phyloP scores from a whole-genome alignment of 2,329 filamentous ascomycete genomes.

The Microdochium bolleyi region DNA sequence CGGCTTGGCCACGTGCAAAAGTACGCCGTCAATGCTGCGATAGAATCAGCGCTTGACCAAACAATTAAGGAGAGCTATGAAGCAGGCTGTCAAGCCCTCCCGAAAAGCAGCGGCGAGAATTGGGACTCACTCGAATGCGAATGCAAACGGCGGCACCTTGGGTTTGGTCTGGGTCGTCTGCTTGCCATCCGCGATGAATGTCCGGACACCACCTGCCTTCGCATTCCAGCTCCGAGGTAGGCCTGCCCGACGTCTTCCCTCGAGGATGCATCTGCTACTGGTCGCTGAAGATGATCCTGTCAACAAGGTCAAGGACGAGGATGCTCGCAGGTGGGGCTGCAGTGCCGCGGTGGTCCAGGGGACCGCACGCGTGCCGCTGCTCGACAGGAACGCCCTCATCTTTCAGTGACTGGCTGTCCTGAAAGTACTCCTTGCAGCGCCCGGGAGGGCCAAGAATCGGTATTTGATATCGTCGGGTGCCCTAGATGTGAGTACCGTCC shows the following conservation, averaged over 20 bases:
- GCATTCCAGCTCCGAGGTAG: neutral
- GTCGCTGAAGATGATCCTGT: neutral
- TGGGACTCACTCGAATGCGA: conserved; percentile 25
- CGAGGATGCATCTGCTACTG: neutral
- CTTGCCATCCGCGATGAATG: neutral
- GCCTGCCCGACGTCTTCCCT: neutral
- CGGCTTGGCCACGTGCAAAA: conserved; percentile 72
- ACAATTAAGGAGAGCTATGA: too few relatives aligned
- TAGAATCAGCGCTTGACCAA: conserved; percentile 3
- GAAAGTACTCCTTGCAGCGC: neutral
- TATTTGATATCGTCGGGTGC: too few relatives aligned
- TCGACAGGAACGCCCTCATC: neutral
- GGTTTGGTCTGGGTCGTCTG: conserved; percentile 1
- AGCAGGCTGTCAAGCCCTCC: too few relatives aligned
- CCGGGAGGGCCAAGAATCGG: neutral
- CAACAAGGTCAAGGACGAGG: too few relatives aligned
- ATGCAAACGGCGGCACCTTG: conserved; percentile 25
- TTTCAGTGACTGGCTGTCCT: neutral
- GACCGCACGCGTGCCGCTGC: neutral
- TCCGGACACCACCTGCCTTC: neutral
- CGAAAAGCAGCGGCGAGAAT: neutral
- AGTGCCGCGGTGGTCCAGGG: neutral
- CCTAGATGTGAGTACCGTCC: too few relatives aligned
- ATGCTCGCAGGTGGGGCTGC: neutral
- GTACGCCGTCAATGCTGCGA: conserved; percentile 78